phyloP scores from a whole-genome alignment of 140 eudicot genomes.

The Stevia rebaudiana region DNA sequence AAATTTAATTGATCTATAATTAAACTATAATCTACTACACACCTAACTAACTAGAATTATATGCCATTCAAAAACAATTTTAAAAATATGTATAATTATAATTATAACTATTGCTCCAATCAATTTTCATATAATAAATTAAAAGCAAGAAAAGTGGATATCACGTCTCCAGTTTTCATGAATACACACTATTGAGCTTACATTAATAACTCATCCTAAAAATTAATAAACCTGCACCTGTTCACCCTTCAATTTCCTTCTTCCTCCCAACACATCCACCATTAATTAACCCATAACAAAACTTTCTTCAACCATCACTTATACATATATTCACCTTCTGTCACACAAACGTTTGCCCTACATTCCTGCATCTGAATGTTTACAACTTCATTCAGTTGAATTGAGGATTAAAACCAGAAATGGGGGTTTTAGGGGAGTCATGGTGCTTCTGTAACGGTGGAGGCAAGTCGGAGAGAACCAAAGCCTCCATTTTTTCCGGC shows the following conservation, averaged over 20 bases:
- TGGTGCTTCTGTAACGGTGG: conserved; percentile 97
- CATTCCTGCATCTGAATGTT: conserved; percentile 23
- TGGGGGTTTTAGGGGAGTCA: conserved; percentile 76
- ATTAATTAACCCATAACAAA: conserved; percentile 4
- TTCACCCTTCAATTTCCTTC: conserved; percentile 23
- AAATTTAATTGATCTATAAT: too few species aligned
- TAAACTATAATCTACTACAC: too few species aligned
- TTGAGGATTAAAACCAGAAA: conserved; percentile 18
- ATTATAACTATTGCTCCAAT: not conserved
- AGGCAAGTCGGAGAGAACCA: conserved; percentile 82
- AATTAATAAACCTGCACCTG: conserved; percentile 17
- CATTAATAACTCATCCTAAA: conserved; percentile 14
- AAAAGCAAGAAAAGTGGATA: not conserved
- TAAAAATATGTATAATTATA: not conserved
- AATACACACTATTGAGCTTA: not conserved
- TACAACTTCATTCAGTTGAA: not conserved
- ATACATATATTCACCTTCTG: not conserved
- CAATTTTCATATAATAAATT: not conserved
- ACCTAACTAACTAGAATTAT: too few species aligned
- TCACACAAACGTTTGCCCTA: conserved; percentile 7
- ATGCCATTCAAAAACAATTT: too few species aligned
- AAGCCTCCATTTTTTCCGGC: conserved; percentile 59
- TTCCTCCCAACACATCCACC: conserved; percentile 11
- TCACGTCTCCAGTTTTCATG: not conserved
- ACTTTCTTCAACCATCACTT: not conserved